Conservation (phyloP, 441 rosid species). For the Flueggea neowawraea region DNA sequence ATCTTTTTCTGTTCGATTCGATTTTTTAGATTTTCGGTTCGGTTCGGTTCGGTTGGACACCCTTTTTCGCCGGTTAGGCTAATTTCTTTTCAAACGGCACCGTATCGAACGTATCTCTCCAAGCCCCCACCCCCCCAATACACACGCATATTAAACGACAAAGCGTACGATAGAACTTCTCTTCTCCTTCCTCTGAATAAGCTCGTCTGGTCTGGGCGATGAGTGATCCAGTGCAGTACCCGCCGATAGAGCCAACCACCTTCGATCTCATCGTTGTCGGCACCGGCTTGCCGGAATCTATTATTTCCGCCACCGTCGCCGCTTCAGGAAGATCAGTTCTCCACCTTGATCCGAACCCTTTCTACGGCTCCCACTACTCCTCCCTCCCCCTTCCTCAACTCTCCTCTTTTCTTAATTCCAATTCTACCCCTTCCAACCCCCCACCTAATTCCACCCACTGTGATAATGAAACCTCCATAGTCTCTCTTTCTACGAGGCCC, state of each 20-base stretch:
- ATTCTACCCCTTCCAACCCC: slow-evolving; percentile 21
- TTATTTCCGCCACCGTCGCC: slow-evolving; percentile 82
- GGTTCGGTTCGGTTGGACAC: too few relatives aligned
- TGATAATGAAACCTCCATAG: too few relatives aligned
- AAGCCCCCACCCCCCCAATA: too few relatives aligned
- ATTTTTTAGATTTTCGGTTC: too few relatives aligned
- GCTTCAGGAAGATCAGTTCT: slow-evolving; percentile 66
- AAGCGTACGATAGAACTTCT: too few relatives aligned
- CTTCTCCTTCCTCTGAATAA: too few relatives aligned
- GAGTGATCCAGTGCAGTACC: slow-evolving; percentile 19
- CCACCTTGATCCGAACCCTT: slow-evolving; percentile 87
- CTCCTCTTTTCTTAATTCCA: slow-evolving; percentile 50
- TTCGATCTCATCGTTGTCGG: slow-evolving; percentile 77
- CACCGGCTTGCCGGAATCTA: slow-evolving; percentile 69
- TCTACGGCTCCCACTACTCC: slow-evolving; percentile 86
- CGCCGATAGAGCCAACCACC: slow-evolving; percentile 63
- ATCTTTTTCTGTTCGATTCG: too few relatives aligned
- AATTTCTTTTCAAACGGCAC: too few relatives aligned
- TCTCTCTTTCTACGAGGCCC: slow-evolving; percentile 31
- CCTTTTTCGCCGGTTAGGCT: too few relatives aligned
- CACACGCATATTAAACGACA: too few relatives aligned
- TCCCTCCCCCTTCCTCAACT: slow-evolving; percentile 66
- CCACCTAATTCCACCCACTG: not conserved
- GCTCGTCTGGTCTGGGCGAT: too few relatives aligned
- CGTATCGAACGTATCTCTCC: too few relatives aligned